Evolutionary conservation across 176 grass and related monocot genomes (phyloP), one percentile per base, ranked within the genome.

Genomic region (Zoysia pacifica): DNA sequence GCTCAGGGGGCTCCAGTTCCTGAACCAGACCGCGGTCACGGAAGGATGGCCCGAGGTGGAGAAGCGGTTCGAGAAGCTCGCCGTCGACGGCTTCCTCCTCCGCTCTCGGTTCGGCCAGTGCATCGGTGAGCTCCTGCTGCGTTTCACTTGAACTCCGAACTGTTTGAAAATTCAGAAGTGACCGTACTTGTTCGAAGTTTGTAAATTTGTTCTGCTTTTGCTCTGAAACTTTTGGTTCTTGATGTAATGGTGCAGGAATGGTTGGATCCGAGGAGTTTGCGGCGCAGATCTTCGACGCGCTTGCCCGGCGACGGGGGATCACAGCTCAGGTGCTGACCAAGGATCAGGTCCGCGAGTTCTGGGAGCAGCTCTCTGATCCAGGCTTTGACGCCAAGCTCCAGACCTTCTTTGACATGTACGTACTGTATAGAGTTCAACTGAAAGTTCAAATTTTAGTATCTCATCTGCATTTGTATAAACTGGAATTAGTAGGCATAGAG

Each of bases 321-420:
- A 79, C 76, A 2, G 79, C 92, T 0, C 66, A 86, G 56, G 54
- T 99, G 74, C 90, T 99, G 0, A 89, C 79, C 28, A 93, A 95
- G 76, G 88, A 86, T 42, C 88, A 99, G 67, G 11, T 93, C 40
- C 50, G 67, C 1, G 90, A 99, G 72, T 99, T 95, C 86, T 99
- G 92, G 92, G 88, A 99, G 81, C 96, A 95, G 81, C 92, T 99
- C 4, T 91, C 89, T 1, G 92, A 95, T 46, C 82, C 84, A 11
- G 89, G 96, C n/a, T 99, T 99, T 3, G 96, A 99, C 60, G 84
- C 92, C 70, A 87, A 91, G 53, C 78, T 95, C 2, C 90, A 84
- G 59, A 99, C 96, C 3, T 99, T 99, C 88, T 95, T 99, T 47
- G 96, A 99, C 86, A 95, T 99, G 92, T 99, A 98, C 14, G 78